Conservation (phyloP, 768 basidiomycete species). For the Tulasnella sp. region DNA sequence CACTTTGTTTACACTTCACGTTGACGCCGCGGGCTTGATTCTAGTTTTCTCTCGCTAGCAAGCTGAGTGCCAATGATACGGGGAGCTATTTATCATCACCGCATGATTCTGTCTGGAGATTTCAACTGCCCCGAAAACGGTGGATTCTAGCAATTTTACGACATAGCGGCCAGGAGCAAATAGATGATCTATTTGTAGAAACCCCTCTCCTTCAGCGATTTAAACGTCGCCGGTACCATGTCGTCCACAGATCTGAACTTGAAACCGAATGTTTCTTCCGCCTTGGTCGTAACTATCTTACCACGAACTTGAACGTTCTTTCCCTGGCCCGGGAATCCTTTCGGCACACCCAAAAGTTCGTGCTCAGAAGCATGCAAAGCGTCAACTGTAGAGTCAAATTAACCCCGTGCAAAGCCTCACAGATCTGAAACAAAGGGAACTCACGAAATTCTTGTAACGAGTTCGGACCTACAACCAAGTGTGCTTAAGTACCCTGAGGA, state of each 20-base stretch:
- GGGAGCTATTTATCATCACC: no score
- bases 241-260: conserved; percentile 14
- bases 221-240: background rate
- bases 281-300: conserved; percentile 8
- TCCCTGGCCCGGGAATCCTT: background rate
- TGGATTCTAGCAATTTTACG: no score
- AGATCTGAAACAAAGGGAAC: background rate
- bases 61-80: no score
- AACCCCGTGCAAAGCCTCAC: background rate
- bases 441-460: conserved; percentile 7
- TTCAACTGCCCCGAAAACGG: no score
- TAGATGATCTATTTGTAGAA: no score
- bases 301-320: background rate
- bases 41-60: no score
- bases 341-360: conserved; percentile 1
- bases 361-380: background rate
- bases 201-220: conserved; percentile 6
- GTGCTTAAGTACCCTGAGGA: background rate
- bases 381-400: conserved; percentile 3
- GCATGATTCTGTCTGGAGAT: no score
- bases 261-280: conserved; percentile 3
- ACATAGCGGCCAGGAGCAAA: no score
- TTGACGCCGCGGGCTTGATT: no score
- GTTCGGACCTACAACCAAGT: background rate
- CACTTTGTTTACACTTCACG: no score